These are phyloP conservation scores for Psilocybe tampanensis DNA, from an alignment of 768 basidiomycete genomes.

Conservation along the genomic window DNA sequence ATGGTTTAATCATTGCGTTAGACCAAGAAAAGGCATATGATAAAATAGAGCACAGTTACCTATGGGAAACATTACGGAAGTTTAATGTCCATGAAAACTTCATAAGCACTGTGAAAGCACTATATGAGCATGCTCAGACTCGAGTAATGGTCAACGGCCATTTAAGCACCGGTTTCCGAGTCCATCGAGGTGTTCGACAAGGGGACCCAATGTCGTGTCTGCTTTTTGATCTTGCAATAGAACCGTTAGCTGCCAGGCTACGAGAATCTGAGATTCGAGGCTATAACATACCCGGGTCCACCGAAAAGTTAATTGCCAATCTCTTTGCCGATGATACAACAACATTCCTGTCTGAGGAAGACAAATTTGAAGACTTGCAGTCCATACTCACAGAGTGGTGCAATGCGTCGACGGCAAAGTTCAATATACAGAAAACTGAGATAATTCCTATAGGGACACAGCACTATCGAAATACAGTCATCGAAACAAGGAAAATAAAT, in stretches of 20 bases:
- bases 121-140: constrained; percentile 33
- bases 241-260: not conserved
- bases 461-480: not conserved
- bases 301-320: constrained; percentile 23
- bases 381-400: constrained; percentile 39
- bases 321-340: constrained; percentile 45
- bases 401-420: constrained; percentile 36
- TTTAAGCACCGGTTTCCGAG: constrained; percentile 22
- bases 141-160: constrained; percentile 34
- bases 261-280: not conserved
- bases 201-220: constrained; percentile 5
- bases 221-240: not conserved
- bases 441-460: constrained; percentile 6
- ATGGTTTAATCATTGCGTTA: constrained; percentile 29
- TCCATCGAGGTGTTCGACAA: constrained; percentile 19
- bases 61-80: constrained; percentile 23
- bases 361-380: constrained; percentile 25
- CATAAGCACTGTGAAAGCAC: constrained; percentile 25
- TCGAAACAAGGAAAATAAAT: constrained; percentile 1
- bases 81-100: constrained; percentile 26
- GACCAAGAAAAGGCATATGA: constrained; percentile 32
- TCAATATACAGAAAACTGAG: constrained; percentile 42
- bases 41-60: constrained; percentile 33
- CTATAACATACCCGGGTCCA: not conserved
- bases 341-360: constrained; percentile 29